phyloP scores from a whole-genome alignment of 495 filamentous ascomycete species.

The Podospora bellae-mahoneyi region DNA sequence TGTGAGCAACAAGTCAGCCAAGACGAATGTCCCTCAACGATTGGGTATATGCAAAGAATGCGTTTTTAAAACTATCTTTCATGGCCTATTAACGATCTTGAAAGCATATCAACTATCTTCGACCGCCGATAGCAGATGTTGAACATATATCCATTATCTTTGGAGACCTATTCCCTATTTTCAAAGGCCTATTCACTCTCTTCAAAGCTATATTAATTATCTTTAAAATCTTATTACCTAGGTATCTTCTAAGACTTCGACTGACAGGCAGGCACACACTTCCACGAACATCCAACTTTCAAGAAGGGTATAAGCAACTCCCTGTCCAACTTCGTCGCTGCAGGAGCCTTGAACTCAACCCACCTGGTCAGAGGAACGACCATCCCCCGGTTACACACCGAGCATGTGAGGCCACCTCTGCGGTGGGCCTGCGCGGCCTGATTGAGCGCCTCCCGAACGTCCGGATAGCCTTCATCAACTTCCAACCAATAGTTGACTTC shows the following conservation, averaged over 20 bases:
- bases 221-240: too few relatives aligned
- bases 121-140: too few relatives aligned
- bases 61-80: not conserved
- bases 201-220: too few relatives aligned
- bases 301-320: slow-evolving; percentile 54
- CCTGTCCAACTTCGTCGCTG: not conserved
- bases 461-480: slow-evolving; percentile 4
- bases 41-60: not conserved
- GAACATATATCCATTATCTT: too few relatives aligned
- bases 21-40: not conserved
- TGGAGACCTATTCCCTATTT: too few relatives aligned
- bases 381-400: slow-evolving; percentile 28
- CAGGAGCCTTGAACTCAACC: slow-evolving; percentile 24
- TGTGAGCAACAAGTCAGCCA: not conserved
- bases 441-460: slow-evolving; percentile 12
- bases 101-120: too few relatives aligned
- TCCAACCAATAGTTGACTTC: slow-evolving; percentile 5
- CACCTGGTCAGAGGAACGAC: slow-evolving; percentile 28
- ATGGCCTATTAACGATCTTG: too few relatives aligned
- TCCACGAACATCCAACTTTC: slow-evolving; percentile 62
- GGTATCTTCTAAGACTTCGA: too few relatives aligned
- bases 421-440: slow-evolving; percentile 14
- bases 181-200: too few relatives aligned
- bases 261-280: slow-evolving; percentile 45
- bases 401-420: slow-evolving; percentile 25